These are phyloP conservation scores for Mrakiaceae sp. DNA, from an alignment of 1,284 basidiomycete species.

Conservation along the genomic window DNA sequence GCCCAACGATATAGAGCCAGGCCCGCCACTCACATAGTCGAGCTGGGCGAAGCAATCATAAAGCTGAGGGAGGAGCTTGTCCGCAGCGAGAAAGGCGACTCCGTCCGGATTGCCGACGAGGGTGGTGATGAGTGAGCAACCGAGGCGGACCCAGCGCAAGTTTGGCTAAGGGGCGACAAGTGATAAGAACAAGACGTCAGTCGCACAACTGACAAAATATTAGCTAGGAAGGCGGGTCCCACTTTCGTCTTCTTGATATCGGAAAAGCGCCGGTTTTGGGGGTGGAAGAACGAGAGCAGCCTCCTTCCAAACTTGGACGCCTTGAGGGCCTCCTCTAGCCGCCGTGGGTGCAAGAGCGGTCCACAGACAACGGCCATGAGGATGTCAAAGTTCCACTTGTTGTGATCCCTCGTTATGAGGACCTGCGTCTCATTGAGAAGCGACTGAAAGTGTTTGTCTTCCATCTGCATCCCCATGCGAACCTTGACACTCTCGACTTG, in stretches of 20 bases:
- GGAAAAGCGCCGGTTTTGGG: slow-evolving; percentile 74
- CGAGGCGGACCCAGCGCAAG: slow-evolving; percentile 70
- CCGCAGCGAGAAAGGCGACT: slow-evolving; percentile 69
- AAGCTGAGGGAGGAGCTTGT: slow-evolving; percentile 75
- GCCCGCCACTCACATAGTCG: slow-evolving; percentile 58
- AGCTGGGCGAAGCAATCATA: slow-evolving; percentile 81
- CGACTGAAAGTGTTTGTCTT: slow-evolving; percentile 77
- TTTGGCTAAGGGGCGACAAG: slow-evolving; percentile 45
- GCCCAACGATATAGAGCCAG: slow-evolving; percentile 23
- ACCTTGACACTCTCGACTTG: slow-evolving; percentile 84
- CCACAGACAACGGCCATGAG: slow-evolving; percentile 86
- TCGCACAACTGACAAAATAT: neutral
- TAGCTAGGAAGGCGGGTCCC: slow-evolving; percentile 19
- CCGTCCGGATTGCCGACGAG: slow-evolving; percentile 77
- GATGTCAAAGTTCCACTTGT: slow-evolving; percentile 84
- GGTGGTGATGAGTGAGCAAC: slow-evolving; percentile 68
- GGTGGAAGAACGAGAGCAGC: slow-evolving; percentile 85
- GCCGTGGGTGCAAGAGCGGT: slow-evolving; percentile 74
- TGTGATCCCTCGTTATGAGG: slow-evolving; percentile 75
- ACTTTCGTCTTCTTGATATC: slow-evolving; percentile 65
- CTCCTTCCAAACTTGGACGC: slow-evolving; percentile 77
- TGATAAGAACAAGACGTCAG: slow-evolving; percentile 3
- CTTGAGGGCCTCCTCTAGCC: slow-evolving; percentile 92
- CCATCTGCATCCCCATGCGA: slow-evolving; percentile 81
- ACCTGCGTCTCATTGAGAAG: slow-evolving; percentile 75